Conservation (phyloP, 306 rosid genomes). For the Quercus rubra region DNA sequence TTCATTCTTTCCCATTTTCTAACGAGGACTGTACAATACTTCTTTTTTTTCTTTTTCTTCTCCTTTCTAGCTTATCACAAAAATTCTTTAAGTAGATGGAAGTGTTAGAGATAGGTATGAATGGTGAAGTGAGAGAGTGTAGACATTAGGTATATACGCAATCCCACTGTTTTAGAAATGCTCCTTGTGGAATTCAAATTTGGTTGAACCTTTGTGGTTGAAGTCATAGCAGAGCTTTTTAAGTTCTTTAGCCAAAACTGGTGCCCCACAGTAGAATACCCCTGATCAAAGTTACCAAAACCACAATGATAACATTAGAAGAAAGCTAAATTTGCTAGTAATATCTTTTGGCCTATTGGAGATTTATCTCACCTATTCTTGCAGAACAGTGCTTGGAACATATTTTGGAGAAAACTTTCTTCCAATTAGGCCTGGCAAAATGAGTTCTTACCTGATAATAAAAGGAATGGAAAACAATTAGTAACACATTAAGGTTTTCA, state of each 20-base stretch:
- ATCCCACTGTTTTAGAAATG: slow-evolving; percentile 55
- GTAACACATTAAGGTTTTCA: neutral
- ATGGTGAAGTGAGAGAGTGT: slow-evolving; percentile 16
- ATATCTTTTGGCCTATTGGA: slow-evolving; percentile 4
- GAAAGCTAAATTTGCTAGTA: neutral
- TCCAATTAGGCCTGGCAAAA: slow-evolving; percentile 99
- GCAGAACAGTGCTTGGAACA: slow-evolving; percentile 89
- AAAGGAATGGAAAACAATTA: neutral
- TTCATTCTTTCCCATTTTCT: neutral
- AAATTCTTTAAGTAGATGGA: slow-evolving; percentile 1
- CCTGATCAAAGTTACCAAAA: slow-evolving; percentile 48
- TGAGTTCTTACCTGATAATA: slow-evolving; percentile 82
- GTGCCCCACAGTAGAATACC: slow-evolving; percentile 96
- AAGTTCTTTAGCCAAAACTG: slow-evolving; percentile 93
- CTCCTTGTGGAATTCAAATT: slow-evolving; percentile 97
- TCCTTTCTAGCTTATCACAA: slow-evolving; percentile 30
- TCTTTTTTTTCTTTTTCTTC: slow-evolving; percentile 25
- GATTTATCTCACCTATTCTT: slow-evolving; percentile 64
- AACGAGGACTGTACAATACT: slow-evolving; percentile 45
- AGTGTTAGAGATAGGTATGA: slow-evolving; percentile 3
- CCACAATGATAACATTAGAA: slow-evolving; percentile 15
- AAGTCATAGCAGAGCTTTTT: slow-evolving; percentile 87
- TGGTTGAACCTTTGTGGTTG: slow-evolving; percentile 94
- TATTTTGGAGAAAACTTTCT: slow-evolving; percentile 88
- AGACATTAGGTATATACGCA: slow-evolving; percentile 3